A percentile compares a stretch with the other conserved stretches of the same genome.
Evolutionary conservation across 1,284 basidiomycete species (phyloP).

Genomic region (Irpex sp.): DNA sequence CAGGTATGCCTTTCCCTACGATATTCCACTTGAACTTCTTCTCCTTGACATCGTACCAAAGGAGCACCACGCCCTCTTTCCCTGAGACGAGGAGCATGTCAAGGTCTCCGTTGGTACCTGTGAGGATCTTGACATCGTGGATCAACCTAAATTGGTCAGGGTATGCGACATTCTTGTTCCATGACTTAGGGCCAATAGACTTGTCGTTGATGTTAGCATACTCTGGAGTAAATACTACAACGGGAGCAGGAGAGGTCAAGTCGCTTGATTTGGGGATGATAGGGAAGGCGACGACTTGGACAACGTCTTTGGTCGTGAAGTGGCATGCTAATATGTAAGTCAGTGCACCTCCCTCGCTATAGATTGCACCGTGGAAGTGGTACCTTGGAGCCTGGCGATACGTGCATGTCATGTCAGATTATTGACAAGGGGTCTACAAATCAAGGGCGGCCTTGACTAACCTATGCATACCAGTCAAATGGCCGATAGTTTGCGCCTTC

Average conservation of each 20-base stretch:
- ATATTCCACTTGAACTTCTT: conserved; percentile 12
- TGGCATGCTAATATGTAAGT: conserved; percentile 14
- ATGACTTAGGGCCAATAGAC: conserved; percentile 15
- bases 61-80: conserved; percentile 22
- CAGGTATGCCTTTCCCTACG: conserved; percentile 22
- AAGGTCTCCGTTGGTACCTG: conserved; percentile 14
- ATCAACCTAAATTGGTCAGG: conserved; percentile 15
- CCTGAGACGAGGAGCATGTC: conserved; percentile 28
- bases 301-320: conserved; percentile 18
- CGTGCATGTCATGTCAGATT: too few relatives aligned
- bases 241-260: conserved; percentile 22
- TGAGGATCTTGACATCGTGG: conserved; percentile 24
- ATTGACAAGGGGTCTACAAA: too few relatives aligned
- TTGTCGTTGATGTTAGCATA: conserved; percentile 8
- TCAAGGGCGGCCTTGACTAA: background rate
- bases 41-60: conserved; percentile 22
- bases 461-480: conserved; percentile 23
- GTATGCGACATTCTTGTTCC: background rate
- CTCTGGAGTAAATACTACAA: conserved; percentile 26
- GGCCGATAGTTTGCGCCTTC: conserved; percentile 22
- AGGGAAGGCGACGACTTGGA: conserved; percentile 26
- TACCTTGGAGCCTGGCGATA: background rate
- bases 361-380: background rate
- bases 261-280: conserved; percentile 22
- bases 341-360: too few relatives aligned